Conservation (phyloP, 495 filamentous ascomycete genomes). For the Neurospora pannonica region DNA sequence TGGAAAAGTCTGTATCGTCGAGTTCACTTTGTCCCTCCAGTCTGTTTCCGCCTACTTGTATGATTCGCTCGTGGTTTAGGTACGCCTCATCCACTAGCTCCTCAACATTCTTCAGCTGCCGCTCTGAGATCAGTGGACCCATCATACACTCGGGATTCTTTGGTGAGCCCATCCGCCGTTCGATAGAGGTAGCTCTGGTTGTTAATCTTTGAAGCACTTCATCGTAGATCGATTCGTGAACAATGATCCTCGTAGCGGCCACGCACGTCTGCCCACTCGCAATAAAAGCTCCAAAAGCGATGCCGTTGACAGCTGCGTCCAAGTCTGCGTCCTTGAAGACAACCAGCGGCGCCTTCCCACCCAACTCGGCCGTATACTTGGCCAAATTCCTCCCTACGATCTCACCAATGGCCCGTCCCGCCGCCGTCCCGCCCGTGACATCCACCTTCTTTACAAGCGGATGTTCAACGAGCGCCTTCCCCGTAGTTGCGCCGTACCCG, state of each 20-base stretch:
- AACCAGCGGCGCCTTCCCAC: constrained; percentile 51
- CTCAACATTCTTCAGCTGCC: constrained; percentile 27
- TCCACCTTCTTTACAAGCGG: constrained; percentile 50
- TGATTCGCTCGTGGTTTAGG: constrained; percentile 12
- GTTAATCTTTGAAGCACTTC: constrained; percentile 27
- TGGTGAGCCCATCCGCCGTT: constrained; percentile 40
- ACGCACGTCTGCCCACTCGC: constrained; percentile 56
- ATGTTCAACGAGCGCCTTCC: constrained; percentile 44
- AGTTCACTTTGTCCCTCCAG: constrained; percentile 18
- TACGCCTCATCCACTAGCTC: constrained; percentile 28
- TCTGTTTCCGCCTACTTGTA: constrained; percentile 27
- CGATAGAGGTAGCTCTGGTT: constrained; percentile 30
- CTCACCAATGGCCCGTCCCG: constrained; percentile 36
- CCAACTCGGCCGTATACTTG: constrained; percentile 49
- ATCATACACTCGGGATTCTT: constrained; percentile 35
- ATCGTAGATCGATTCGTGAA: constrained; percentile 38
- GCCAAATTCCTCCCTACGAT: constrained; percentile 43
- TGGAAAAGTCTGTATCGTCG: constrained; percentile 28
- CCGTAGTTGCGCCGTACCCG: constrained; percentile 44
- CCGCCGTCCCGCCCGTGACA: constrained; percentile 46
- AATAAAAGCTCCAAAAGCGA: constrained; percentile 49
- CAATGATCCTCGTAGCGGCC: constrained; percentile 49
- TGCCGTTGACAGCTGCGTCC: constrained; percentile 44
- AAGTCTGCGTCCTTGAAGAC: constrained; percentile 45
- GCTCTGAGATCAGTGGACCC: constrained; percentile 32